Base-by-base conservation (phyloP, 2,329 filamentous ascomycete genomes). In the Xylaria sp. region DNA sequence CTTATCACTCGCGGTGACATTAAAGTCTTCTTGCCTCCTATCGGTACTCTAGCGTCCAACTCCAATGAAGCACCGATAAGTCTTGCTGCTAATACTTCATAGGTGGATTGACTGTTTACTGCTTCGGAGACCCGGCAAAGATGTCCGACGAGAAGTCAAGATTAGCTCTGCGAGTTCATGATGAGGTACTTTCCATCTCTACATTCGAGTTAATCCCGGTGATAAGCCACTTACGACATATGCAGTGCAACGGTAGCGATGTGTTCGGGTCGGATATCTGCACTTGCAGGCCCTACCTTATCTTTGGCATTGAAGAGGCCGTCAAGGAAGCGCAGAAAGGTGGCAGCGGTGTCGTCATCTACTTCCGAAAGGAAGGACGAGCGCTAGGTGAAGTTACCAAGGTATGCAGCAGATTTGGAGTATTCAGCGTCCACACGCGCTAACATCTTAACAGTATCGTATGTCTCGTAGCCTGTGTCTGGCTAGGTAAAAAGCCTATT, bases 201-300 rank as follows among this genome's bases (percentile, higher is more conserved):
- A 49, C 52, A 59, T 39, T 29, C 20, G 18, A 49, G 44, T 29
- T 54, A 59, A 34, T 44, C 16, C 24, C 17, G 49, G 44, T 24
- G 43, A 46, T 29, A 26, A 50, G 60, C 61, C 39, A 65, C 60
- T 56, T 43, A 59, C 60, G 48, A 62, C 48, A 42, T 17, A 49
- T 52, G 17, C 54, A 83, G 78, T 97, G 94, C 75, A 97, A 97
- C 69, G 94, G 94, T 52, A 95, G 90, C 71, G 94, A 99, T 74
- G 94, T 97, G 40, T 99, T 97, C 71, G 92, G 93, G 56, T 96
- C 92, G 18, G 94, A 99, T 71, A 99, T 97, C 68, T 97, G 94
- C 76, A 97, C 94, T 9, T 97, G 93, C 74, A 84, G 91, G 52
- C 94, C 94, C 16, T 97, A 97, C 71, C 85, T 97, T 52, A 95